Percentiles rank a stretch among this genome's conserved stretches.
These are phyloP conservation scores for Tirmania nivea DNA, from an alignment of 495 filamentous ascomycete genomes.

Conservation along the genomic window DNA sequence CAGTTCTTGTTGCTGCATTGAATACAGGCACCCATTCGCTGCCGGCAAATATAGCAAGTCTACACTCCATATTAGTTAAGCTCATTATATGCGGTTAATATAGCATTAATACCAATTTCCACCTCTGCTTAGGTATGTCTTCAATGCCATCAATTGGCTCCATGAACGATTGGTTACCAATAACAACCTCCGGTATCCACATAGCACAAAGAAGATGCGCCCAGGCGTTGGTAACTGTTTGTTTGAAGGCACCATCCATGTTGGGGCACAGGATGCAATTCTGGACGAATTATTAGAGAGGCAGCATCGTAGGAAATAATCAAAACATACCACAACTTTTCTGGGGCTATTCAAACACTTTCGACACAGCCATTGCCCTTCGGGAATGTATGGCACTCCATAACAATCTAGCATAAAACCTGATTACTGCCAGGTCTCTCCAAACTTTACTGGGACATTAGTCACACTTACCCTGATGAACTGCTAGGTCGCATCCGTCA, in stretches of 20 bases:
- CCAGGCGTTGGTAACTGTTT: conserved; percentile 87
- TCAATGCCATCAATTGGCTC: conserved; percentile 96
- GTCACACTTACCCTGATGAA: conserved; percentile 41
- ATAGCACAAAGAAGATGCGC: conserved; percentile 89
- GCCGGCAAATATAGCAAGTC: conserved; percentile 88
- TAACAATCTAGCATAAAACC: conserved; percentile 43
- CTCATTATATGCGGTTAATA: too few relatives aligned
- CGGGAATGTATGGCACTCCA: conserved; percentile 93
- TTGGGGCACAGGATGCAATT: conserved; percentile 98
- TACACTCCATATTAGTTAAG: conserved; percentile 6
- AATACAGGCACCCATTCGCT: conserved; percentile 94
- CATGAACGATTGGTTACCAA: conserved; percentile 95
- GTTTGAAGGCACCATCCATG: conserved; percentile 93
- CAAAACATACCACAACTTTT: conserved; percentile 51
- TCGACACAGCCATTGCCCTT: conserved; percentile 94
- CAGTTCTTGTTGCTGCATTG: conserved; percentile 96
- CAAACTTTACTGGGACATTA: too few relatives aligned
- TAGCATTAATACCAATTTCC: conserved; percentile 39
- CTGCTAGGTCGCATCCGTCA: conserved; percentile 89
- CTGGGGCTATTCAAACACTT: conserved; percentile 91
- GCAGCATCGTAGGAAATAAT: conserved; percentile 3
- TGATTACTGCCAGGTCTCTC: too few relatives aligned
- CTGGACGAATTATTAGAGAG: conserved; percentile 14
- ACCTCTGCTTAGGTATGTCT: conserved; percentile 79
- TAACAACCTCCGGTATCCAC: conserved; percentile 91